Conservation (phyloP, 345 rosid genomes). For the Gossypioides kirkii region DNA sequence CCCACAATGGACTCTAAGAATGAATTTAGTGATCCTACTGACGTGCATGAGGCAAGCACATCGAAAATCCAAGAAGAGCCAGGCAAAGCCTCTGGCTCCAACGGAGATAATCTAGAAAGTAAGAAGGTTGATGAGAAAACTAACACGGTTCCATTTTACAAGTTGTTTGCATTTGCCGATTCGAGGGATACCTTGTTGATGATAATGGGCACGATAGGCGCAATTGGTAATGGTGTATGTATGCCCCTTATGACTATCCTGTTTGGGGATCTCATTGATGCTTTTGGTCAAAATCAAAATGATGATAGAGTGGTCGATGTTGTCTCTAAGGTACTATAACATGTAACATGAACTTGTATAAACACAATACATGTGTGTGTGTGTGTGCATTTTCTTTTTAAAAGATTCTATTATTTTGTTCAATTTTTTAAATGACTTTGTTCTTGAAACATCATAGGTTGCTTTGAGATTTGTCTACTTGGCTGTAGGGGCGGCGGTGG, state of each 20-base stretch:
- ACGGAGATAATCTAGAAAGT: conserved; percentile 25
- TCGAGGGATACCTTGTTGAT: conserved; percentile 44
- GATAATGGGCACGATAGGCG: conserved; percentile 55
- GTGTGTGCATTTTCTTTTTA: not conserved
- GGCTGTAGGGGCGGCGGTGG: conserved; percentile 45
- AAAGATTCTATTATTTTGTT: not conserved
- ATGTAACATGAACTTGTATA: not conserved
- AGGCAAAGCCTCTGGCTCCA: conserved; percentile 12
- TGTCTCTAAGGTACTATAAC: conserved; percentile 37
- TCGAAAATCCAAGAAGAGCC: conserved; percentile 34
- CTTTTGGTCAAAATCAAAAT: conserved; percentile 40
- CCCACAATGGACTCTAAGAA: conserved; percentile 29
- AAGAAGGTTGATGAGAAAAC: conserved; percentile 33
- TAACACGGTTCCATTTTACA: conserved; percentile 30
- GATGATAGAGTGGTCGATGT: conserved; percentile 29
- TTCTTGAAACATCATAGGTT: conserved; percentile 33
- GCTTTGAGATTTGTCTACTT: conserved; percentile 57
- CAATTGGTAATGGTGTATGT: conserved; percentile 49
- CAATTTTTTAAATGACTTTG: not conserved
- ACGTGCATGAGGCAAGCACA: conserved; percentile 35
- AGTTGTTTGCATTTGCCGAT: conserved; percentile 70
- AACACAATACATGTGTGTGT: not conserved
- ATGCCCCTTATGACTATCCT: conserved; percentile 62
- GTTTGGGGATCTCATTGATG: conserved; percentile 44
- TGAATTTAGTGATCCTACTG: conserved; percentile 16